Evolutionary conservation across 176 grass and related monocot genomes (phyloP).

Genomic region (Oryza meyeriana): DNA sequence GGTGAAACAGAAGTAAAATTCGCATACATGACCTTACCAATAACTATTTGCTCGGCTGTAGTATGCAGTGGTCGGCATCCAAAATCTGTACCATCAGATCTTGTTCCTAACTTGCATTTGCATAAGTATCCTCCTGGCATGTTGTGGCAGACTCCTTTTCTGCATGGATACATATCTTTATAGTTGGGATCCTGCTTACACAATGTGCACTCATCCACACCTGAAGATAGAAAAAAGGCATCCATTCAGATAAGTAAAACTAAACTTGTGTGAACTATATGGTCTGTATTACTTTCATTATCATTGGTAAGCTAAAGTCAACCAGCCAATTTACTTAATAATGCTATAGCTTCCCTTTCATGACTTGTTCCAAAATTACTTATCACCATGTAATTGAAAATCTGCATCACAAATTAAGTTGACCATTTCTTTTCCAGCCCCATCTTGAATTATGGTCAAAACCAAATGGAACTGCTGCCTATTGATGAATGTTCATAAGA

Average conservation of each 20-base stretch:
- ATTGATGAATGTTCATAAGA: neutral
- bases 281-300: neutral
- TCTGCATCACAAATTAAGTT: neutral
- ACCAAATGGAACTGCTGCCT: neutral
- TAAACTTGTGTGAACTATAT: too few relatives aligned
- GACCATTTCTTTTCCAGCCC: neutral
- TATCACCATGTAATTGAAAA: neutral
- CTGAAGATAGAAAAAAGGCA: neutral
- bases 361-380: neutral
- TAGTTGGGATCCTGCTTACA: constrained; percentile 9
- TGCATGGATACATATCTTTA: constrained; percentile 25
- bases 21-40: constrained; percentile 1
- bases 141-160: constrained; percentile 13
- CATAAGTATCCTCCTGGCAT: constrained; percentile 9
- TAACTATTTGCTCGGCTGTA: neutral
- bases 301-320: neutral
- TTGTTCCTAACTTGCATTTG: constrained; percentile 13
- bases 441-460: neutral
- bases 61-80: neutral
- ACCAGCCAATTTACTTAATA: neutral
- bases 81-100: constrained; percentile 18
- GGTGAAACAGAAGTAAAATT: neutral
- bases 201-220: constrained; percentile 7
- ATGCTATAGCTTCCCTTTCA: neutral
- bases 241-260: neutral